Base-by-base conservation (phyloP, 2,329 filamentous ascomycete genomes). In the Colletotrichum sp. region DNA sequence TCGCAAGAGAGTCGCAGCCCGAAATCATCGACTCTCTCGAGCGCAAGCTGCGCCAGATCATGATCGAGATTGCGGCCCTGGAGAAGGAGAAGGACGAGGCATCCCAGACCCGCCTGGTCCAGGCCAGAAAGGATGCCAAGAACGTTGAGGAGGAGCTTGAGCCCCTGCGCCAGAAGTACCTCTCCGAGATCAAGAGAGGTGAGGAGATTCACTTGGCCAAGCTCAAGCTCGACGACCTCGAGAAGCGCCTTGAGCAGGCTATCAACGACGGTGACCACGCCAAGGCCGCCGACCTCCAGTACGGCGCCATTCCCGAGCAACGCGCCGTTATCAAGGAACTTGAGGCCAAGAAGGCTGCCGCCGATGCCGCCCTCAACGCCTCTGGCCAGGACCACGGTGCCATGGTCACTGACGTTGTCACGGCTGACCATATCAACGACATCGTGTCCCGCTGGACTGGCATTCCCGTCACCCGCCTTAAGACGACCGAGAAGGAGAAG, bases 371-470 rank as follows among this genome's bases (percentile, higher is more conserved):
- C 16, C 87, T 93, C n/a, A 92, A 88, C 80, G 86, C 88, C 8
- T 84, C 83, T 12, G 87, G 87, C 34, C 86, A 87, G 32, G 95
- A 94, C 44, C 85, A 89, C 6, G 91, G 91, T 71, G 92, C 95
- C 28, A 93, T 99, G 84, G 91, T 99, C 71, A 98, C 96, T 5
- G 97, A 99, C 83, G 92, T 97, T 63, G 97, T 99, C 79, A 97
- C 97, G 8, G 96, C 96, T 13, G 97, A 99, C 79, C 96, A 99
- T 85, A 99, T 99, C 90, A 99, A 99, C 84, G 96, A 99, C 83
- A 99, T 99, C 77, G 97, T 99, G 69, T 94, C 95, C 71, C 93
- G 96, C 77, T 98, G 96, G 95, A 99, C 97, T n/a, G 97, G 97
- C 78, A 99, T 99, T 80, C 97, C 97, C 2, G 95, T 99, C 75